phyloP scores from a whole-genome alignment of 2,329 filamentous ascomycete species.

The Cladosporium sp. region DNA sequence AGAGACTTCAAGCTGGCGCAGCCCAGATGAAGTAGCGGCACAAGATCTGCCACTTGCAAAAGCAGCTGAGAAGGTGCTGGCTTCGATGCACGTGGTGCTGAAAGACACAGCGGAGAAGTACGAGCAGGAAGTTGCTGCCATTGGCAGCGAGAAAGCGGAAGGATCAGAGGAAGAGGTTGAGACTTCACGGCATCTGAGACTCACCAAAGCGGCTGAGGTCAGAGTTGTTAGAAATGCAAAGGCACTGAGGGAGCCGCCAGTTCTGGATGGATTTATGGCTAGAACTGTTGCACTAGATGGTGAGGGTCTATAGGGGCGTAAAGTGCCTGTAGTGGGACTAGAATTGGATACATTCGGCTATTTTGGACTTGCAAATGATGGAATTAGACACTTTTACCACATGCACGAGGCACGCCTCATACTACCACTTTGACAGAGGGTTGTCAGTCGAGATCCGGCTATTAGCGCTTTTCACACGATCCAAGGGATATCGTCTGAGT shows the following conservation, averaged over 20 bases:
- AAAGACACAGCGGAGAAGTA: slow-evolving; percentile 66
- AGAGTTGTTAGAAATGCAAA: slow-evolving; percentile 74
- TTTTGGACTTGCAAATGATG: not conserved
- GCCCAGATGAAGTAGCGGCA: slow-evolving; percentile 67
- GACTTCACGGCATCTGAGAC: slow-evolving; percentile 61
- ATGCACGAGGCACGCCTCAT: not conserved
- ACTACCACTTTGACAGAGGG: not conserved
- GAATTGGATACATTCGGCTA: not conserved
- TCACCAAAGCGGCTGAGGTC: slow-evolving; percentile 86
- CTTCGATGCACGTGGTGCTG: slow-evolving; percentile 88
- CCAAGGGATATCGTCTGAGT: not conserved
- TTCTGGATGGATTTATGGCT: slow-evolving; percentile 61
- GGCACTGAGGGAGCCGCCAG: slow-evolving; percentile 68
- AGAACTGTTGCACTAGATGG: slow-evolving; percentile 7
- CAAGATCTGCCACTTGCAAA: slow-evolving; percentile 77
- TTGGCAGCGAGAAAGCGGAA: slow-evolving; percentile 43
- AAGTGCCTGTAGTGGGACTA: not conserved
- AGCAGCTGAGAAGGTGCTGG: slow-evolving; percentile 82
- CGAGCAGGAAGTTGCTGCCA: slow-evolving; percentile 46
- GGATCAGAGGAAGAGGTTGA: slow-evolving; percentile 41
- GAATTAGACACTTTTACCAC: not conserved
- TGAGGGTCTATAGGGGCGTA: not conserved
- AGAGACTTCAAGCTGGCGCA: slow-evolving; percentile 68
- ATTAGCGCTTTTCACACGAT: not conserved
- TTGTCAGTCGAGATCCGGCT: not conserved